Percentiles rank a stretch among this genome's conserved stretches.
Conservation (phyloP, 2,329 filamentous ascomycete species). For the Fusarium fracticaudum region DNA sequence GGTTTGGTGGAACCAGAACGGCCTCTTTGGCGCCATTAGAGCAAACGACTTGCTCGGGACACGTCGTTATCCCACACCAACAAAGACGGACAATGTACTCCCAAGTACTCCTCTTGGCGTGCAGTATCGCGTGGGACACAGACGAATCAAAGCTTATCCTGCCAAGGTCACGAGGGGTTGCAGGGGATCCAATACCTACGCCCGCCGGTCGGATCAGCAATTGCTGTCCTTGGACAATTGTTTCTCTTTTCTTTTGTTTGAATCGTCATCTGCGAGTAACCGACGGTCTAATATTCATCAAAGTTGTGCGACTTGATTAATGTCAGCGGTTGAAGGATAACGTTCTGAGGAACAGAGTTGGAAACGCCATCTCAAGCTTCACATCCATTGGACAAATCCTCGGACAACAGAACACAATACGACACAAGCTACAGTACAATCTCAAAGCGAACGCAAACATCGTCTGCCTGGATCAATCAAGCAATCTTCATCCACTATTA, state of each 20-base stretch:
- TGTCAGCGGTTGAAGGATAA: background rate
- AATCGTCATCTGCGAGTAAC: slow-evolving; percentile 9
- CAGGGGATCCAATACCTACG: slow-evolving; percentile 16
- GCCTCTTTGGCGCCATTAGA: background rate
- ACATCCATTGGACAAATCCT: background rate
- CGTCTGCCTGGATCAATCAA: slow-evolving; percentile 2
- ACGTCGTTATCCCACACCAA: background rate
- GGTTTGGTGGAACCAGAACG: slow-evolving; percentile 40
- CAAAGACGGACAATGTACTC: slow-evolving; percentile 10
- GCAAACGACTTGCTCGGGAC: slow-evolving; percentile 18
- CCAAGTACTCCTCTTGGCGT: slow-evolving; percentile 28
- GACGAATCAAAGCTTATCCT: slow-evolving; percentile 30
- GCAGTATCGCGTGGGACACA: slow-evolving; percentile 23
- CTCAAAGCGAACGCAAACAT: slow-evolving; percentile 10
- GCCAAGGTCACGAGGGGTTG: slow-evolving; percentile 29
- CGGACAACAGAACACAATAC: background rate
- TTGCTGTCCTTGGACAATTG: background rate
- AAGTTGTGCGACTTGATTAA: background rate
- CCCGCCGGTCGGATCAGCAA: slow-evolving; percentile 30
- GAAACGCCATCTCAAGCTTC: background rate
- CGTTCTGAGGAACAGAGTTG: background rate
- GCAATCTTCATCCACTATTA: slow-evolving; percentile 5
- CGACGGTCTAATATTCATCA: background rate
- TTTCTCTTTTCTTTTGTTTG: background rate
- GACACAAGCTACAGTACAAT: background rate